Percentiles rank a stretch among this genome's conserved stretches.
phyloP scores from a whole-genome alignment of 2,329 filamentous ascomycete genomes.

The Zarea fungicola region DNA sequence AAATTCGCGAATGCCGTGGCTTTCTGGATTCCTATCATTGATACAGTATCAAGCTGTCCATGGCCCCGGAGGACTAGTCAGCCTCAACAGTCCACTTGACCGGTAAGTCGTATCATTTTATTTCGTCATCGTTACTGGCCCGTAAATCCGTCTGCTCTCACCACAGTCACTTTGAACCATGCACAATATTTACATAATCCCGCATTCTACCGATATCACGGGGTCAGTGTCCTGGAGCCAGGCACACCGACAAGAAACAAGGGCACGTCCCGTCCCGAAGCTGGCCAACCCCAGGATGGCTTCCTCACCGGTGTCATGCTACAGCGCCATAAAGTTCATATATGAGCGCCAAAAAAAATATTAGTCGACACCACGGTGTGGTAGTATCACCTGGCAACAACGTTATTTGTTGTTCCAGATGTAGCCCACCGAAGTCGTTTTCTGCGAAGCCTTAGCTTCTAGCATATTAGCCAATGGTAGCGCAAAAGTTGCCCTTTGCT shows the following conservation, averaged over 20 bases:
- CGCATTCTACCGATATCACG: slow-evolving; percentile 1
- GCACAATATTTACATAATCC: neutral
- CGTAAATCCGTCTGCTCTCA: neutral
- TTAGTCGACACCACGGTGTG: slow-evolving; percentile 4
- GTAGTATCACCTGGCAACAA: neutral
- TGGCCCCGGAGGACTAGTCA: slow-evolving; percentile 71
- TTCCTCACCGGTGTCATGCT: neutral
- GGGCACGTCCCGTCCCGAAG: slow-evolving; percentile 5
- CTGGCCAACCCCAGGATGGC: neutral
- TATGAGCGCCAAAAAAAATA: neutral
- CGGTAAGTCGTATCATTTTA: slow-evolving; percentile 60
- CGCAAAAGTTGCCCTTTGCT: neutral
- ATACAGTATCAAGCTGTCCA: slow-evolving; percentile 66
- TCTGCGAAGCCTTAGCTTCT: slow-evolving; percentile 2
- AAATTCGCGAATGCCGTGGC: slow-evolving; percentile 83
- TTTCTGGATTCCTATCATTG: slow-evolving; percentile 69
- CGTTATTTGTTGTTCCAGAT: neutral
- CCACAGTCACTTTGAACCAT: neutral
- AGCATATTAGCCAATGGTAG: slow-evolving; percentile 10
- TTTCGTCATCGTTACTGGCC: slow-evolving; percentile 11
- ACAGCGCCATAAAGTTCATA: neutral
- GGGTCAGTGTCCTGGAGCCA: neutral
- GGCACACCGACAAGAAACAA: neutral
- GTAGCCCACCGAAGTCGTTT: slow-evolving; percentile 3
- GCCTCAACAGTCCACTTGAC: slow-evolving; percentile 73